Evolutionary conservation across 1,284 basidiomycete genomes (phyloP), one percentile per base, ranked within the genome.

Genomic region (Ganoderma lucidum): DNA sequence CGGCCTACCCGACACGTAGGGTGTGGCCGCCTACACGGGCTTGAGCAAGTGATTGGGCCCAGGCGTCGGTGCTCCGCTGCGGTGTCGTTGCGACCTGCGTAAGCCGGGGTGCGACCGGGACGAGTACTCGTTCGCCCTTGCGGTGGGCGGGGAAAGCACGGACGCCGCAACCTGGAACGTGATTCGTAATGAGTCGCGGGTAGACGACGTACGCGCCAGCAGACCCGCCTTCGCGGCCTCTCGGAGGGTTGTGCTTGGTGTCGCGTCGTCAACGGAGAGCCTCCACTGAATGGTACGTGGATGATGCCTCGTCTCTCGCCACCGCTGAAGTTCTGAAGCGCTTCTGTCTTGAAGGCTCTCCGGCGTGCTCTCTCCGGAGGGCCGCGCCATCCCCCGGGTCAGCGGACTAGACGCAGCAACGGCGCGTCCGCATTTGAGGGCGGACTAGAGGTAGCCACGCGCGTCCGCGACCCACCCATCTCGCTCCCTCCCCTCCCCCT

Each of bases 11-110:
- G 6, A 17, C 8, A 30, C 17, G 30, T n/a, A 39, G 35, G 35
- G 56, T 59, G 56, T 12, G 19, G 56, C 56, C 15, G 35, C 56
- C 56, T 37, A 10, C 35, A 59, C 19, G 56, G 55, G 56, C 35
- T 35, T 35, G 56, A 59, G 56, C 56, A 32, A 35, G 56, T 37
- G 56, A 59, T 39, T 55, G 56, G 4, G 35, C 56, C 56, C 35
- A 59, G 56, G 56, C 56, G 35, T 59, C 56, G 56, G 56, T 37
- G 56, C 56, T 59, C 35, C 56, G 56, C 56, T 4, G 56, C 56
- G 6, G 56, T 55, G 8, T 32, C 15, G 4, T 32, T 32, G 53
- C 6, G 10, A 55, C 14, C 28, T 23, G 53, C 53, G 28, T 55
- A 19, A 58, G 17, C 35, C 56, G 56, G 56, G 56, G 35, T 58